Evolutionary conservation across 2,329 filamentous ascomycete genomes (phyloP), one percentile per base, ranked within the genome.

Genomic region (Sphaerulina vaccinii): DNA sequence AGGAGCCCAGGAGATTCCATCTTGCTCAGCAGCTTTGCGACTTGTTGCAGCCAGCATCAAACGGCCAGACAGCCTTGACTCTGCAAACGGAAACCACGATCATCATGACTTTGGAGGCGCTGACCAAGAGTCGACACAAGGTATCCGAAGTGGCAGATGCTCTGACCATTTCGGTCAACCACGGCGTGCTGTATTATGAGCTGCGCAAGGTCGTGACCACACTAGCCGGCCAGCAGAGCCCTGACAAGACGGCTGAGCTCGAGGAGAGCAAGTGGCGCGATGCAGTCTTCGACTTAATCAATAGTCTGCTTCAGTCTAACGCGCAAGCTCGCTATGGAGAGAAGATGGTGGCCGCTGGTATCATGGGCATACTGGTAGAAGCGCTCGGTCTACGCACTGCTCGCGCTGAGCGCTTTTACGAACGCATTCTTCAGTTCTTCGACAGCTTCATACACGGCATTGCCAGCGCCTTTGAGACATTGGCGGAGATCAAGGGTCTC

Each of bases 81-180:
- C 75, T 86, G 41, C 83, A 85, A 70, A 75, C 95, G 18, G 92
- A 97, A 69, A 88, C 89, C 2, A 83, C 91, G 54, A 88, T 90
- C 6, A 77, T 99, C 46, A 81, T 83, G 45, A 81, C 92, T 1
- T 77, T 99, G 44, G 90, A 96, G 67, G 88, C 89, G n/a, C 78
- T 99, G 51, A 84, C 88, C 5, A 87, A 84, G 65, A 89, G 89
- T 67, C 86, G 87, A 62, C 75, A 79, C 51, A 91, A 90, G 65
- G 82, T 86, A 23, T 76, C 83, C 27, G 93, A 99, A 68, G 86
- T 99, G 19, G 85, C 90, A 57, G 85, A 89, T 36, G 90, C 93
- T n/a, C 76, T 99, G 36, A 95, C 90, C 64, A 89, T 95, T 48
- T 96, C 92, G 62, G 92, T 97, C 32, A 97, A 95, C 63, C 95